Conservation (phyloP, 257 asterid genomes). For the Marsdenia floribunda region DNA sequence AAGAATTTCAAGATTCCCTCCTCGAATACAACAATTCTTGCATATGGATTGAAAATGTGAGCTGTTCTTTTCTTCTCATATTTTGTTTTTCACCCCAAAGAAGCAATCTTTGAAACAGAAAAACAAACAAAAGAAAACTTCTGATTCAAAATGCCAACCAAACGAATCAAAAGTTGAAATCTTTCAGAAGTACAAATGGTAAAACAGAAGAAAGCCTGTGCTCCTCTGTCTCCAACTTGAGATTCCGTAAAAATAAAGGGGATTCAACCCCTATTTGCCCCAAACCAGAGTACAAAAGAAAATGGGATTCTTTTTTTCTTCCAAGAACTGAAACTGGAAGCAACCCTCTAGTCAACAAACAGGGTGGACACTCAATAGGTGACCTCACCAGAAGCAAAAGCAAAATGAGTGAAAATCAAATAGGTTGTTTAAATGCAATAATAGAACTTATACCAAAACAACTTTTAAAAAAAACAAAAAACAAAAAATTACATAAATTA, state of each 20-base stretch:
- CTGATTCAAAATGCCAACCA: constrained; percentile 10
- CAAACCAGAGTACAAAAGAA: constrained; percentile 7
- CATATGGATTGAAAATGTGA: constrained; percentile 5
- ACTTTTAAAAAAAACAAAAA: background rate
- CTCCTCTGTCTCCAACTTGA: constrained; percentile 14
- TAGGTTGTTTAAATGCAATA: constrained; percentile 5
- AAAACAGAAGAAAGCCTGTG: background rate
- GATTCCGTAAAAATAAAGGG: constrained; percentile 15
- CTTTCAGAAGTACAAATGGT: constrained; percentile 7
- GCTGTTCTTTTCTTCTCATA: background rate
- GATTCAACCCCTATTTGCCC: background rate
- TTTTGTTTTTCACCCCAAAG: background rate
- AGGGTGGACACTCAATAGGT: constrained; percentile 3
- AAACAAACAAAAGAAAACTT: background rate
- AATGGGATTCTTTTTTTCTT: constrained; percentile 9
- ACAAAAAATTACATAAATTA: constrained; percentile 13
- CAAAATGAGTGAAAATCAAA: constrained; percentile 22
- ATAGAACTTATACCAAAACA: background rate
- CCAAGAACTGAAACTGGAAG: constrained; percentile 17
- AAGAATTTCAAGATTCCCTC: constrained; percentile 21
- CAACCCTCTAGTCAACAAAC: constrained; percentile 13
- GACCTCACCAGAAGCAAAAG: constrained; percentile 17
- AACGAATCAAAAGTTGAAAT: constrained; percentile 20
- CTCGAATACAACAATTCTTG: constrained; percentile 6
- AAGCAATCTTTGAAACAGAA: background rate